These are phyloP conservation scores for Protea cynaroides DNA, from an alignment of 164 flowering plant genomes.

Conservation along the genomic window DNA sequence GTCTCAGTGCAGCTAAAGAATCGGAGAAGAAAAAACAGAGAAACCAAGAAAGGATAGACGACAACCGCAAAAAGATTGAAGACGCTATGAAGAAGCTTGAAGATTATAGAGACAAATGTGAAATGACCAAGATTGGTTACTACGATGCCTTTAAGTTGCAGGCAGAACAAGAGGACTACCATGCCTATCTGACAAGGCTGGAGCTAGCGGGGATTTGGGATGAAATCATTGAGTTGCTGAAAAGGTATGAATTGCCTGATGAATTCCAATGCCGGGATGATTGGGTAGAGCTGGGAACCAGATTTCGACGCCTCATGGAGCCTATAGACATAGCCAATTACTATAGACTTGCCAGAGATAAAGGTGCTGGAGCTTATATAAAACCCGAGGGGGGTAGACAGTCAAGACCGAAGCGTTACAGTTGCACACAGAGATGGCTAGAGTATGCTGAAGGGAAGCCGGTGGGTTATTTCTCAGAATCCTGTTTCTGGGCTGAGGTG, in stretches of 20 bases:
- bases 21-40: constrained; percentile 38
- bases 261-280: constrained; percentile 41
- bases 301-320: constrained; percentile 57
- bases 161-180: constrained; percentile 38
- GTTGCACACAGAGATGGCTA: constrained; percentile 55
- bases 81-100: constrained; percentile 24
- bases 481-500: constrained; percentile 65
- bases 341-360: constrained; percentile 59
- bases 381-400: background rate
- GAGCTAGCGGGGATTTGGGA: constrained; percentile 76
- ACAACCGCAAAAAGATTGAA: constrained; percentile 31
- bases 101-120: constrained; percentile 33
- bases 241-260: constrained; percentile 61
- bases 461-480: constrained; percentile 33
- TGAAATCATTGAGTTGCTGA: constrained; percentile 64
- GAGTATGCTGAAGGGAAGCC: constrained; percentile 30
- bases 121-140: constrained; percentile 39
- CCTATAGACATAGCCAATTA: constrained; percentile 88
- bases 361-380: constrained; percentile 67
- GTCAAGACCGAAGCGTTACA: constrained; percentile 69
- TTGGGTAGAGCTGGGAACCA: constrained; percentile 65
- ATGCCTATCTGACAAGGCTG: constrained; percentile 54
- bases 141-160: constrained; percentile 69
- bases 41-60: constrained; percentile 37
- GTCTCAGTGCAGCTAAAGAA: constrained; percentile 67